Percentiles rank a stretch among this genome's conserved stretches.
These are phyloP conservation scores for Posidonia australis DNA, from an alignment of 106 monocot species.

Conservation along the genomic window DNA sequence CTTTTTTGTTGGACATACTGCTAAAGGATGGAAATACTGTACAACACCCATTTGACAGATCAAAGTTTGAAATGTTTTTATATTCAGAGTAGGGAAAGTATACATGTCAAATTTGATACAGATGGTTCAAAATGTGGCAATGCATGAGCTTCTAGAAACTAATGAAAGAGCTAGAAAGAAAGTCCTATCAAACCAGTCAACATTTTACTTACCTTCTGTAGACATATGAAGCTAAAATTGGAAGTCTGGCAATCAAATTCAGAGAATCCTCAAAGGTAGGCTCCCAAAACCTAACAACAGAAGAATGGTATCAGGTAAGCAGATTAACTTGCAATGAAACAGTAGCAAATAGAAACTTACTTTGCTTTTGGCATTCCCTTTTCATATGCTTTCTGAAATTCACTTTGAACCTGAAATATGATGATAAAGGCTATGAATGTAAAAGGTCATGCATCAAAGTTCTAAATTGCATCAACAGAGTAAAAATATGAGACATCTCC, in stretches of 20 bases:
- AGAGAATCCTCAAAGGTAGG: conserved; percentile 90
- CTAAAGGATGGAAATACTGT: neutral
- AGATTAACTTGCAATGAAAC: neutral
- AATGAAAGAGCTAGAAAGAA: neutral
- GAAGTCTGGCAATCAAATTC: conserved; percentile 82
- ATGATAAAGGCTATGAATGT: neutral
- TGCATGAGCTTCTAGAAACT: neutral
- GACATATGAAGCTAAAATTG: conserved; percentile 78
- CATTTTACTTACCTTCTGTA: conserved; percentile 61
- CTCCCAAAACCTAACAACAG: conserved; percentile 72
- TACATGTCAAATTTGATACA: neutral
- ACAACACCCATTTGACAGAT: neutral
- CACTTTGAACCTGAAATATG: conserved; percentile 45
- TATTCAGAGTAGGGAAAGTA: neutral
- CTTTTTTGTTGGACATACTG: neutral
- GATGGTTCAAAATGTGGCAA: neutral
- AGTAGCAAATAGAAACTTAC: conserved; percentile 9
- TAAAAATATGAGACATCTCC: no score
- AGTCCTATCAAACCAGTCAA: neutral
- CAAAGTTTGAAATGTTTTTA: neutral
- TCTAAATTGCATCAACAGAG: no score
- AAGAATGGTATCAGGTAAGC: neutral
- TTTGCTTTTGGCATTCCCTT: conserved; percentile 73
- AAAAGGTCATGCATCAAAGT: no score
- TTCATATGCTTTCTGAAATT: conserved; percentile 96